Percentiles rank a stretch among this genome's conserved stretches.
phyloP scores from a whole-genome alignment of 176 grass and related monocot species.

The Oryza coarctata region DNA sequence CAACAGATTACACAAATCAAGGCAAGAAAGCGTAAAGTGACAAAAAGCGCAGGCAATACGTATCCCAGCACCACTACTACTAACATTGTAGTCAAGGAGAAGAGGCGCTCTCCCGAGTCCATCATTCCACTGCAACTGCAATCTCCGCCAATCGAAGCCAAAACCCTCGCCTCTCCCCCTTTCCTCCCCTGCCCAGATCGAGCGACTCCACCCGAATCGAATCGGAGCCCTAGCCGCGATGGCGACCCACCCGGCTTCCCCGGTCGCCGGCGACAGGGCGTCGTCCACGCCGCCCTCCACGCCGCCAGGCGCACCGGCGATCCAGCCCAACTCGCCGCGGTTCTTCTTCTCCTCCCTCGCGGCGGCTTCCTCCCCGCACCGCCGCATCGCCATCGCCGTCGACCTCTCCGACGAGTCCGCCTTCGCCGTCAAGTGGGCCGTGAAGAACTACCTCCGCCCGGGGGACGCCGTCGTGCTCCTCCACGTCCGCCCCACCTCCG shows the following conservation, averaged over 20 bases:
- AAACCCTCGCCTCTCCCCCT: slow-evolving; percentile 19
- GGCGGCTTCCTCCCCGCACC: slow-evolving; percentile 50
- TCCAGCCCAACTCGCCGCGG: slow-evolving; percentile 60
- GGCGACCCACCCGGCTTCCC: slow-evolving; percentile 49
- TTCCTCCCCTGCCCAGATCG: slow-evolving; percentile 20
- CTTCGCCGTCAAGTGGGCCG: slow-evolving; percentile 84
- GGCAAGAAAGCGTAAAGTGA: neutral
- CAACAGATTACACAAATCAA: neutral
- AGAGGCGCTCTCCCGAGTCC: neutral
- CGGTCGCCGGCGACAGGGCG: slow-evolving; percentile 22
- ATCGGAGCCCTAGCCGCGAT: slow-evolving; percentile 14
- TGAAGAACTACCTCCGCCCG: slow-evolving; percentile 93
- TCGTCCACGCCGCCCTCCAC: slow-evolving; percentile 20
- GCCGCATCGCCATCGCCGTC: slow-evolving; percentile 83
- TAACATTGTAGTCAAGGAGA: neutral
- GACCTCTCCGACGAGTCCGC: slow-evolving; percentile 95
- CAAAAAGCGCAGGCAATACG: neutral
- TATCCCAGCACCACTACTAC: neutral
- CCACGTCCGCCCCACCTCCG: slow-evolving; percentile 76
- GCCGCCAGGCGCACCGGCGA: slow-evolving; percentile 28
- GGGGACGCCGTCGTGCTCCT: slow-evolving; percentile 87
- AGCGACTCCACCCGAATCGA: neutral
- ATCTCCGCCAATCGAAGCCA: neutral
- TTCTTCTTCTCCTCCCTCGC: slow-evolving; percentile 62
- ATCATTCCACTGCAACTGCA: too few species aligned